Base-by-base conservation (phyloP, 768 basidiomycete genomes). In the Paxillus involutus region DNA sequence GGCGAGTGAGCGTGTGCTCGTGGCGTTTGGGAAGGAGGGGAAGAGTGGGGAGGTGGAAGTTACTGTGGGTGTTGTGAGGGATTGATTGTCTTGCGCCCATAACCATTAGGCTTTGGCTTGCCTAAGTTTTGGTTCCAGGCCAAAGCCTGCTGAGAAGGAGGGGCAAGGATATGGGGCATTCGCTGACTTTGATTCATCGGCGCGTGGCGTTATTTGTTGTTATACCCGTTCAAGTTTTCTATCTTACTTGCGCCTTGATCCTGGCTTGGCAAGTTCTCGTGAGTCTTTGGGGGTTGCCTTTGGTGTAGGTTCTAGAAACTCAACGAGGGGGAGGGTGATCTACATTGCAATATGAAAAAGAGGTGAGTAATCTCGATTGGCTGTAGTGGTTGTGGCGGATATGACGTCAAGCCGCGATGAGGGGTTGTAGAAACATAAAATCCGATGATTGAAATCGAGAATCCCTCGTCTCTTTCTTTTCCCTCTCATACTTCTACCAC, bases 41-140 rank as follows among this genome's bases (percentile, higher is more conserved):
- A 67, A 64, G 13, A 55, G 58, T 49, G 65, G 53, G 10, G 80
- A 81, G 21, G 81, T 84, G 45, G 84, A 88, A 63, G 84, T 91
- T 10, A 89, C 86, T 0, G 82, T 91, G 21, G 89, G 89, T 3
- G 76, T 90, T 55, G 84, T 90, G 33, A 74, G 83, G 52, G 86
- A 81, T 10, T 86, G 62, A 66, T 59, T n/a, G 6, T 42, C 21
- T 21, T 21, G 21, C 21, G 21, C 3, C 21, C 21, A 21, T 21
- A 21, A 21, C 21, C 21, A 3, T 21, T 21, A 21, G 21, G 21
- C 21, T 21, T 21, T 21, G 21, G 21, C n/a, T 21, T 1, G 21
- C 21, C 21, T 21, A 21, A 21, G 21, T 39, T 41, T 29, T 17
- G 51, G 9, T 33, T 11, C 32, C 10, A 33, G 10, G 10, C 26